These are phyloP conservation scores for Magnaporthiopsis poae DNA, from an alignment of 2,329 filamentous ascomycete genomes.

Conservation along the genomic window DNA sequence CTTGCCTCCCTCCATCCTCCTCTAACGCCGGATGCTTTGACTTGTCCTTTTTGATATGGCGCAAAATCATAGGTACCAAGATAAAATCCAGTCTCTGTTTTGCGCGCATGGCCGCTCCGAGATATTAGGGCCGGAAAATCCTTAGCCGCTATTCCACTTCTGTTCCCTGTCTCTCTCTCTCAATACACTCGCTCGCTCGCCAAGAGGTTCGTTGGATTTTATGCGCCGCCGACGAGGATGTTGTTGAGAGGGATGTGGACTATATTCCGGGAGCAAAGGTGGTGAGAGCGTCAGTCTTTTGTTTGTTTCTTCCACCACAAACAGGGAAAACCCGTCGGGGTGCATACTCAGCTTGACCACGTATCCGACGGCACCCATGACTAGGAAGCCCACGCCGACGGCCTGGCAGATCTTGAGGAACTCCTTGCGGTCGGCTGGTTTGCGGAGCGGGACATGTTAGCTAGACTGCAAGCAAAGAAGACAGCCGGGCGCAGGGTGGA, in stretches of 20 bases:
- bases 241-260: slow-evolving; percentile 64
- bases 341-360: slow-evolving; percentile 57
- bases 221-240: slow-evolving; percentile 58
- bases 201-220: slow-evolving; percentile 18
- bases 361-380: slow-evolving; percentile 63
- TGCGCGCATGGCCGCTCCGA: background rate
- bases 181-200: background rate
- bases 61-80: background rate
- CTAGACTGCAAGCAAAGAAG: background rate
- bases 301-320: background rate
- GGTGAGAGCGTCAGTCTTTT: background rate
- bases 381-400: slow-evolving; percentile 58
- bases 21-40: background rate
- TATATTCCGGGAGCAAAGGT: slow-evolving; percentile 17
- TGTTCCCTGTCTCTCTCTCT: background rate
- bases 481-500: slow-evolving; percentile 9
- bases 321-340: background rate
- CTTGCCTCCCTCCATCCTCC: background rate
- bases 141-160: background rate
- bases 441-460: background rate
- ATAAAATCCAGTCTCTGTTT: background rate
- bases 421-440: slow-evolving; percentile 39
- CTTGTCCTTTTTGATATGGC: background rate
- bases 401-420: slow-evolving; percentile 45
- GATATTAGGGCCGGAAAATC: background rate